Percentiles rank a stretch among this genome's conserved stretches.
Conservation (phyloP, 768 basidiomycete species). For the Mycena kentingensis region DNA sequence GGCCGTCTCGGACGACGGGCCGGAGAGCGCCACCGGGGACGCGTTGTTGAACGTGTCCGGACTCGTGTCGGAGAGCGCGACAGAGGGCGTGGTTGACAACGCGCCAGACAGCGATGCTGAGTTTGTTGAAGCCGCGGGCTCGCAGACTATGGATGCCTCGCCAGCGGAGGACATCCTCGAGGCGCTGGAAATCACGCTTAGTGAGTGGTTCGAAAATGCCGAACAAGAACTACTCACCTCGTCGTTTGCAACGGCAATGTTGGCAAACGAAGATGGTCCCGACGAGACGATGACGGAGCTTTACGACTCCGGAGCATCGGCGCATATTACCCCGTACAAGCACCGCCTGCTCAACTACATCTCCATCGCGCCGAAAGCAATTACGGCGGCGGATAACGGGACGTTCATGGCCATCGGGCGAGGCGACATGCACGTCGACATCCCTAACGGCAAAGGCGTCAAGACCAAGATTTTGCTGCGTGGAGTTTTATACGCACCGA, state of each 20-base stretch:
- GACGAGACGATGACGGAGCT: conserved; percentile 14
- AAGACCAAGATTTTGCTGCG: neutral
- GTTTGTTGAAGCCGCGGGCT: neutral
- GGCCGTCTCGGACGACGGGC: neutral
- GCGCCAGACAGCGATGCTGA: conserved; percentile 8
- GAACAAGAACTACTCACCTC: conserved; percentile 13
- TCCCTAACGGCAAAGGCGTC: conserved; percentile 16
- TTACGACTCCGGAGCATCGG: conserved; percentile 22
- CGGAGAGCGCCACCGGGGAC: neutral
- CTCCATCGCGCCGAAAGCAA: conserved; percentile 5
- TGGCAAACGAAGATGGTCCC: neutral
- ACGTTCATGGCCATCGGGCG: conserved; percentile 17
- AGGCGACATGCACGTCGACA: conserved; percentile 17
- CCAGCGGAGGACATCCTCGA: neutral
- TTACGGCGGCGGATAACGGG: conserved; percentile 19
- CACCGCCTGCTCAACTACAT: conserved; percentile 19
- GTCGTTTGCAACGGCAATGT: neutral
- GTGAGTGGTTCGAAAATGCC: conserved; percentile 11
- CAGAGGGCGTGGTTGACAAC: conserved; percentile 3
- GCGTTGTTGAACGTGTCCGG: neutral
- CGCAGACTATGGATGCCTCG: neutral
- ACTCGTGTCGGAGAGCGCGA: neutral
- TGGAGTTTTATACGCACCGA: conserved; percentile 3
- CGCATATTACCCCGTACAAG: conserved; percentile 19
- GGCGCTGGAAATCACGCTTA: neutral